Evolutionary conservation across 495 filamentous ascomycete species (phyloP), one percentile per base, ranked within the genome.

Genomic region (Penicillium cataractarum): DNA sequence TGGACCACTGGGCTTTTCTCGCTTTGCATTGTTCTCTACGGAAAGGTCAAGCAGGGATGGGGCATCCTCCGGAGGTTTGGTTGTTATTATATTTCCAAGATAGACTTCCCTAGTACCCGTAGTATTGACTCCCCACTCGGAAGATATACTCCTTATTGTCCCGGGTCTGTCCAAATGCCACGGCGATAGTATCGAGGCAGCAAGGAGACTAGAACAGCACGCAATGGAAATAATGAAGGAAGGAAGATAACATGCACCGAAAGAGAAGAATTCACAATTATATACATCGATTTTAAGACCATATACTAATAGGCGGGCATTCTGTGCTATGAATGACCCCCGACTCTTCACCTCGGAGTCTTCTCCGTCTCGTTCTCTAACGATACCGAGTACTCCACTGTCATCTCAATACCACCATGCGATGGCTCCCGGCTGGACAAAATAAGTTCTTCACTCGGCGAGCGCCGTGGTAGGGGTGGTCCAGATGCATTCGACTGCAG

Each of bases 381-480:
- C 0, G 68, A 72, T 2, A 81, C 78, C 15, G 70, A 74, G 51
- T 80, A 80, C 52, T 80, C 80, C n/a, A 81, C 73, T 3, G 77
- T 79, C 75, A 78, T 78, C 48, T 80, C 69, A 50, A 82, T 82
- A 4, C 73, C 67, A 6, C 72, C 69, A 39, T 74, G 69, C 9
- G 57, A 53, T 0, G 62, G 71, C 49, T 70, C 69, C 13, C 60
- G 56, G 52, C 64, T 69, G 0, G 63, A 52, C 42, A 82, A 65
- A 52, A 82, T 81, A n/a, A 80, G 72, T 56, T 82, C 80, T 62
- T 81, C 80, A 57, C 80, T 82, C 17, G 72, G 70, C 17, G 67
- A 76, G 32, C 67, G 70, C 54, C 66, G 72, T 0, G 65, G 68
- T 6, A 67, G 48, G 3, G 59, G 49, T 9, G 68, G 67, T 0